Base-by-base conservation (phyloP, 495 filamentous ascomycete species). In the Trichoderma orchidacearum region DNA sequence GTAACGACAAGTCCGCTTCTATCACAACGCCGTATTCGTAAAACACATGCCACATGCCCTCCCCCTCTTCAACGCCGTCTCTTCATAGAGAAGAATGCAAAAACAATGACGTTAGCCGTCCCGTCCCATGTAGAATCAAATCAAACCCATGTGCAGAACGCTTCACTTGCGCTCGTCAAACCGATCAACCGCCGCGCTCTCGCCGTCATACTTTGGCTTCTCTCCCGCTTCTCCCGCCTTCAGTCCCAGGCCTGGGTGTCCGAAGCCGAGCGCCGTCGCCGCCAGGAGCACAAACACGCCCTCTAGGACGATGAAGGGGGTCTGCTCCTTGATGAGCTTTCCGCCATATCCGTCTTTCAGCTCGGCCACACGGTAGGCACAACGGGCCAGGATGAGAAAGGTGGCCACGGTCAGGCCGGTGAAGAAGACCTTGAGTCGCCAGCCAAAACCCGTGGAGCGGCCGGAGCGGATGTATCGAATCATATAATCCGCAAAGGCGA, bases 341-440 rank as follows among this genome's bases (percentile, higher is more conserved):
- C 76, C 72, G 17, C n/a, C 32, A 57, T 74, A 80, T 18, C 75
- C 76, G 35, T 75, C 66, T 53, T 64, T 68, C 62, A 73, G 62
- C 64, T 80, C 77, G n/a, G 63, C 75, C 51, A 79, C 68, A 21
- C 77, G 66, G 59, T 75, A 80, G 8, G 56, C 51, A 55, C 76
- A 79, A 15, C 77, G 41, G 23, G 66, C 68, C 30, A 75, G 54
- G 52, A 77, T 78, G 12, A 72, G 62, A 15, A 73, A 2, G 18
- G 72, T 66, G 13, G 75, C 68, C 3, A 69, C 31, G 7, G 61
- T 54, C 53, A 79, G 58, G 58, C 75, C 73, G 1, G 57, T 61
- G 30, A 72, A 58, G 55, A 77, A 79, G 8, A 72, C 28, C 55
- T 66, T 68, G 52, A 76, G 64, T 1, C 58, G 57, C 35, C 41